These are phyloP conservation scores for Claviceps sp. DNA, from an alignment of 2,329 filamentous ascomycete species.

Conservation along the genomic window DNA sequence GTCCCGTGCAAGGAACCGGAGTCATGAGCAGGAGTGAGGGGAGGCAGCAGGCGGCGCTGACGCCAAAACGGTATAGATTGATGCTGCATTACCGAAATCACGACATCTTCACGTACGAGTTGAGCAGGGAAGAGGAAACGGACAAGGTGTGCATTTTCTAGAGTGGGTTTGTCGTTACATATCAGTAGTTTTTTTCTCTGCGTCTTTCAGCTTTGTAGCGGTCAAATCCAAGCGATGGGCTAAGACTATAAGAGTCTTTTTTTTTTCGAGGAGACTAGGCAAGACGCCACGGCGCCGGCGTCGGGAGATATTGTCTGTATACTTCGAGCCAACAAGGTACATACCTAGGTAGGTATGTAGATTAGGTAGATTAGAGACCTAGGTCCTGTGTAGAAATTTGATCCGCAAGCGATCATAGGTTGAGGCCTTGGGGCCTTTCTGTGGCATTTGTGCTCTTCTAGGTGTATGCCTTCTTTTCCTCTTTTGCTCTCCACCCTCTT, in stretches of 20 bases:
- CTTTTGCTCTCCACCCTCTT: too few relatives aligned
- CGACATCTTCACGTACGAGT: constrained; percentile 55
- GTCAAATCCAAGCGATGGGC: too few relatives aligned
- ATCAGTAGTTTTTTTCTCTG: too few relatives aligned
- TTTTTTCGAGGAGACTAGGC: too few relatives aligned
- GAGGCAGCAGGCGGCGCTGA: constrained; percentile 10
- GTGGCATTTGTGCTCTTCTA: neutral
- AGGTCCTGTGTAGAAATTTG: neutral
- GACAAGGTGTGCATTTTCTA: constrained; percentile 23
- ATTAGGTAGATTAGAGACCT: too few relatives aligned
- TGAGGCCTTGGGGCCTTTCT: neutral
- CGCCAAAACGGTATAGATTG: constrained; percentile 45
- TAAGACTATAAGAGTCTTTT: too few relatives aligned
- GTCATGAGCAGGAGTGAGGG: constrained; percentile 4
- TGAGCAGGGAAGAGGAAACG: constrained; percentile 31
- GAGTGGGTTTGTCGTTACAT: constrained; percentile 2
- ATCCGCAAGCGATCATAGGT: neutral
- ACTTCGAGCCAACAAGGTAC: neutral
- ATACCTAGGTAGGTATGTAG: too few relatives aligned
- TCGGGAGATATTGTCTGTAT: neutral
- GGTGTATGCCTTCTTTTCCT: too few relatives aligned
- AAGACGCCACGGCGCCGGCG: neutral
- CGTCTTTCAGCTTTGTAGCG: too few relatives aligned
- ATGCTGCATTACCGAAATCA: constrained; percentile 62
- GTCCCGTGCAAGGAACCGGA: constrained; percentile 41